A percentile compares a stretch with the other conserved stretches of the same genome.
Evolutionary conservation across 2,329 filamentous ascomycete genomes (phyloP).

Genomic region (Cercospora sojina): DNA sequence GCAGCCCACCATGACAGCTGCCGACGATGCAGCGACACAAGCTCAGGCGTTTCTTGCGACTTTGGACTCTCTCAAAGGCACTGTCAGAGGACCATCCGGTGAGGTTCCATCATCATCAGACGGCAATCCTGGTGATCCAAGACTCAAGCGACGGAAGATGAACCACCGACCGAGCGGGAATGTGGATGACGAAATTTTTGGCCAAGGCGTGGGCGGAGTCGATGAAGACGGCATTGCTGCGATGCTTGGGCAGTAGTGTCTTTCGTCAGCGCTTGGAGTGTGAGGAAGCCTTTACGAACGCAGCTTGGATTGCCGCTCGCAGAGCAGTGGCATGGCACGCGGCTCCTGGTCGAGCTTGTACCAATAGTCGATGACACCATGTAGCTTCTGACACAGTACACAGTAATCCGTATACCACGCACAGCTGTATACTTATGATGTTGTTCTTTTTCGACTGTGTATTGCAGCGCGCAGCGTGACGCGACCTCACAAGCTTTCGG

Average conservation of each 20-base stretch:
- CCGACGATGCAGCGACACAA: slow-evolving; percentile 15
- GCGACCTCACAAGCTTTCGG: slow-evolving; percentile 2
- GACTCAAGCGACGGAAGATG: slow-evolving; percentile 40
- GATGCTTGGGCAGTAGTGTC: slow-evolving; percentile 30
- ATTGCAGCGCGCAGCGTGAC: neutral
- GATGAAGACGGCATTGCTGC: slow-evolving; percentile 39
- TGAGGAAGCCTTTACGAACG: neutral
- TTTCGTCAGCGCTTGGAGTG: neutral
- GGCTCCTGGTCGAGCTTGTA: slow-evolving; percentile 9
- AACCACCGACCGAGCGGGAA: slow-evolving; percentile 31
- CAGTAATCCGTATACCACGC: neutral
- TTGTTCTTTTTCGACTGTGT: neutral
- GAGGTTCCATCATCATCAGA: slow-evolving; percentile 22
- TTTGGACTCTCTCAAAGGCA: slow-evolving; percentile 27
- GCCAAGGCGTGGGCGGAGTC: slow-evolving; percentile 30
- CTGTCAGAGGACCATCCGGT: slow-evolving; percentile 30
- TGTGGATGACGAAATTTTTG: slow-evolving; percentile 37
- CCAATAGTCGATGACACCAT: neutral
- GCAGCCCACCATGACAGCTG: slow-evolving; percentile 22
- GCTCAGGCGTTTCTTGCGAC: slow-evolving; percentile 33
- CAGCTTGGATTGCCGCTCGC: neutral
- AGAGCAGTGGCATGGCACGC: neutral
- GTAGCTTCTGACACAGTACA: slow-evolving; percentile 2
- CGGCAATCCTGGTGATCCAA: slow-evolving; percentile 32
- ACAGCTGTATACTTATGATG: neutral